Base-by-base conservation (phyloP, 768 basidiomycete species). In the Nidula microcarpa region DNA sequence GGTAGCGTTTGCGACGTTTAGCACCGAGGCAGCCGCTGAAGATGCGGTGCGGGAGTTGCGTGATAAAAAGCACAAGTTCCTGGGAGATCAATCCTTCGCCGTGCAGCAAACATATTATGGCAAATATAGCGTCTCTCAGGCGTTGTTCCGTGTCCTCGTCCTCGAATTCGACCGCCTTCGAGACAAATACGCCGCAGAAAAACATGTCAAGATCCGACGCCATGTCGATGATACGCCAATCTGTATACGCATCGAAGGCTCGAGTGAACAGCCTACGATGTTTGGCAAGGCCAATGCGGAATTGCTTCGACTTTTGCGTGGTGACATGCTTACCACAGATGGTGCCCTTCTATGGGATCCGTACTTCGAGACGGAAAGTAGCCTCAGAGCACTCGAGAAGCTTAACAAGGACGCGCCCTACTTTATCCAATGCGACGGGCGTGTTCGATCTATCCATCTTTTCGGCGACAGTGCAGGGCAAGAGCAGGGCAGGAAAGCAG, bases 271-370 rank as follows among this genome's bases (percentile, higher is more conserved):
- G 23, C 23, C 23, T 30, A 30, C 23, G 23, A 30, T 30, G 23
- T 30, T 30, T 30, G 23, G 23, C 23, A 30, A 4, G 23, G 23
- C 23, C 23, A 30, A 30, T 30, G 23, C 23, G 23, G 23, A 30
- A 30, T 30, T 30, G 51, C 32, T 72, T 41, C 49, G 44, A 0
- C 57, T 79, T 11, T 47, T 82, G 18, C 62, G 65, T 5, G 81
- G 81, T 6, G 60, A 69, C 11, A 53, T 74, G 11, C 52, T 78
- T 33, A 57, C 57, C 11, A 63, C 51, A 7, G 55, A 68, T 0
- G 70, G 73, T 3, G 65, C 62, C 0, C 54, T 55, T 17, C 52
- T 75, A 3, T 84, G 82, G 81, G 75, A 79, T 47, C 74, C 75
- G 14, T 78, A 77, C 51, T 74, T 83, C 53, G 68, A 73, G 13